These are phyloP conservation scores for Oidiodendron maius DNA, from an alignment of 495 filamentous ascomycete species.

Conservation along the genomic window DNA sequence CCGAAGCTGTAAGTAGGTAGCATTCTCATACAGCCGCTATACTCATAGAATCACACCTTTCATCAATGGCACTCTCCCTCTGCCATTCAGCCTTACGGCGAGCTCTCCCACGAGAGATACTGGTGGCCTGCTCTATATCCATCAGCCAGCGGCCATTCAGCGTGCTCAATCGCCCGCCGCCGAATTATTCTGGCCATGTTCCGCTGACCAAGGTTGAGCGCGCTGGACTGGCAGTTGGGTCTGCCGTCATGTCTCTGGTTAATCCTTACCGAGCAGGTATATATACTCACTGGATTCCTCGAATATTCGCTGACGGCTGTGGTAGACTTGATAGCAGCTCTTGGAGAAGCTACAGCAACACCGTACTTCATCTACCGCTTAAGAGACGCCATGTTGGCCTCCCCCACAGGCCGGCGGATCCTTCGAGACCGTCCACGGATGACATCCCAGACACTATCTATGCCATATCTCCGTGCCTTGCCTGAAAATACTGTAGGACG, in stretches of 20 bases:
- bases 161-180: conserved; percentile 70
- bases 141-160: conserved; percentile 51
- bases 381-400: conserved; percentile 80
- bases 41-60: no score
- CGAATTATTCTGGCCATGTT: conserved; percentile 87
- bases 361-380: conserved; percentile 95
- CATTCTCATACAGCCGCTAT: no score
- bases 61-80: conserved; percentile 18
- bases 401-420: conserved; percentile 83
- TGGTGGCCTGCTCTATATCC: conserved; percentile 15
- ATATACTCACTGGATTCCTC: neutral
- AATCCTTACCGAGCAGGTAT: conserved; percentile 59
- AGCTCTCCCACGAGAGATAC: conserved; percentile 18
- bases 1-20: no score
- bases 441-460: conserved; percentile 66
- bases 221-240: conserved; percentile 72
- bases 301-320: conserved; percentile 5
- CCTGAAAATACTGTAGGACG: conserved; percentile 74
- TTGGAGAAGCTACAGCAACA: conserved; percentile 88
- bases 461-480: conserved; percentile 64
- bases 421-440: conserved; percentile 86
- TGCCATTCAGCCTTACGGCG: conserved; percentile 6
- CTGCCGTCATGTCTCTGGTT: conserved; percentile 69
- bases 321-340: conserved; percentile 83
- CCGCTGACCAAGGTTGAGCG: conserved; percentile 77